Evolutionary conservation across 1,284 basidiomycete genomes (phyloP).

Genomic region (Pholiota adiposa): DNA sequence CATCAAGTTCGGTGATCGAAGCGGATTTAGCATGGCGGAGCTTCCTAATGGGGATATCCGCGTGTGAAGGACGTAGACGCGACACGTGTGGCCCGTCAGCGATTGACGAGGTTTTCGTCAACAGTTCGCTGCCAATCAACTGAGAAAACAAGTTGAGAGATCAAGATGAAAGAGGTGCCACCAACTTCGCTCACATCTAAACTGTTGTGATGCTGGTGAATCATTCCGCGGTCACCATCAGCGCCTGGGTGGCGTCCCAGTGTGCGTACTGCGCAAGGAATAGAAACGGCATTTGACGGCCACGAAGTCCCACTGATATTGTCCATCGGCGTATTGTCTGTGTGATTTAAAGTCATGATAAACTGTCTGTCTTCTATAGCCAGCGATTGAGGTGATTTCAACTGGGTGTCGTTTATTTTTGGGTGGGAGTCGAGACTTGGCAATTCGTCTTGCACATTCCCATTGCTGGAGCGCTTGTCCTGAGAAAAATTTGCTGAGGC

Average conservation of each 20-base stretch:
- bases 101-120: background rate
- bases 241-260: background rate
- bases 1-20: conserved; percentile 21
- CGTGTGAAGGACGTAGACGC: conserved; percentile 14
- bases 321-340: conserved; percentile 5
- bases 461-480: background rate
- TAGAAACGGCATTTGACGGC: conserved; percentile 13
- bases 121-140: background rate
- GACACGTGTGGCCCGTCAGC: background rate
- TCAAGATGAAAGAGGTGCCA: background rate
- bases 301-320: conserved; percentile 10
- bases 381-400: background rate
- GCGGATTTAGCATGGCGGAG: conserved; percentile 24
- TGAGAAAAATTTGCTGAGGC: background rate
- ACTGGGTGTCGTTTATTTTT: conserved; percentile 5
- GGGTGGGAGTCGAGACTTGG: background rate
- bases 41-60: conserved; percentile 20
- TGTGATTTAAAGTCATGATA: conserved; percentile 16
- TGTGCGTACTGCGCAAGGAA: conserved; percentile 8
- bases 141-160: background rate
- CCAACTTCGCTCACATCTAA: background rate
- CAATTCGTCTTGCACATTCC: background rate
- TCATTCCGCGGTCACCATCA: background rate
- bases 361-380: background rate
- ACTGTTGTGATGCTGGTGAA: background rate